These are phyloP conservation scores for Talaromyces islandicus DNA, from an alignment of 2,329 filamentous ascomycete genomes.

Conservation along the genomic window DNA sequence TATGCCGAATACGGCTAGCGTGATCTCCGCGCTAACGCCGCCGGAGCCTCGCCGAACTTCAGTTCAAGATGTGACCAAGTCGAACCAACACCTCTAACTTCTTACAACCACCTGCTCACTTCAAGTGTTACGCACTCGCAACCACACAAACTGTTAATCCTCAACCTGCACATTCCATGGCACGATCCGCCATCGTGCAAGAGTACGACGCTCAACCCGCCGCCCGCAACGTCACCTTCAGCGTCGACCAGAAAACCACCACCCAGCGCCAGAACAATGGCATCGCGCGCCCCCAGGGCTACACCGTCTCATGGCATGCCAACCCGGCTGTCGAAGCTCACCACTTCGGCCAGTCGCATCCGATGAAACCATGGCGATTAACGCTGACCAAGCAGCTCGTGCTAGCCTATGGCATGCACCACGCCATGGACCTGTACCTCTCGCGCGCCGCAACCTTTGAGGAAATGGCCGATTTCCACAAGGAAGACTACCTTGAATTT, in stretches of 20 bases:
- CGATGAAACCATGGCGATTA: constrained; percentile 98
- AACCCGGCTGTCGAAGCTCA: constrained; percentile 93
- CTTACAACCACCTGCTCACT: not conserved
- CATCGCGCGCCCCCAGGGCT: constrained; percentile 74
- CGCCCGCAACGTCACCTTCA: constrained; percentile 37
- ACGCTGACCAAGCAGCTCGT: constrained; percentile 94
- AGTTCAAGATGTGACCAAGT: not conserved
- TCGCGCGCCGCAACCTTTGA: constrained; percentile 79
- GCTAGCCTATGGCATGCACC: constrained; percentile 89
- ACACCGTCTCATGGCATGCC: constrained; percentile 91
- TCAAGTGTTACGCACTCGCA: no score
- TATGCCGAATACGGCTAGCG: not conserved
- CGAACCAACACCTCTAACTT: not conserved
- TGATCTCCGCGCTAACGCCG: not conserved
- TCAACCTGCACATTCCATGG: constrained; percentile 24
- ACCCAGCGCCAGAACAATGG: constrained; percentile 55
- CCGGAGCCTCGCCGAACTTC: not conserved
- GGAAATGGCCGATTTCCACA: constrained; percentile 82
- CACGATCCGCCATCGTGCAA: constrained; percentile 42
- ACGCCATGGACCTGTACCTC: constrained; percentile 92
- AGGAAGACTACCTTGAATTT: constrained; percentile 84
- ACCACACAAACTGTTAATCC: no score
- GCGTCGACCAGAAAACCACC: constrained; percentile 45
- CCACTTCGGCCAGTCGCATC: constrained; percentile 93
- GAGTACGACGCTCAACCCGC: constrained; percentile 41